Conservation (phyloP, 2,329 filamentous ascomycete species). For the Grosmannia huntii region DNA sequence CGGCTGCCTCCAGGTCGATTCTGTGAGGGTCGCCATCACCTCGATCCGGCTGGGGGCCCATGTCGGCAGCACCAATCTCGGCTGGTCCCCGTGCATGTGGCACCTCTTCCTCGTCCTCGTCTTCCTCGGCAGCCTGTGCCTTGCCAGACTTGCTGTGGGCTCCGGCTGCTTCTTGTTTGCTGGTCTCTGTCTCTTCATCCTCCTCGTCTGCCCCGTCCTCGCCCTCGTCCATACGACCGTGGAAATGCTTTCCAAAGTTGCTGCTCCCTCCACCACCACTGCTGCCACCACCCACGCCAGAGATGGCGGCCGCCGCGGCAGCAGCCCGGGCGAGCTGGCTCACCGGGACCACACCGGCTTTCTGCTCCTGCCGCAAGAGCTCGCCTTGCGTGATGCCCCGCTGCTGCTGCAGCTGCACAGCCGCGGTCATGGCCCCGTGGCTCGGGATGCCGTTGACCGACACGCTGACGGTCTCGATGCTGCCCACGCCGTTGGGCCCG, state of each 20-base stretch:
- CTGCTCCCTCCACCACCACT: conserved; percentile 8
- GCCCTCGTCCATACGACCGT: conserved; percentile 1
- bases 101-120: conserved; percentile 38
- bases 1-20: conserved; percentile 49
- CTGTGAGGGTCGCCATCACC: conserved; percentile 24
- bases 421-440: conserved; percentile 24
- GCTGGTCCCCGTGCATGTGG: conserved; percentile 79
- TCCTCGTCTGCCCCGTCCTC: conserved; percentile 6
- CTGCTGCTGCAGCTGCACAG: conserved; percentile 12
- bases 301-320: conserved; percentile 18
- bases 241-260: background rate
- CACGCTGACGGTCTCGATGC: conserved; percentile 70
- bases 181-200: background rate
- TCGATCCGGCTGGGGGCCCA: conserved; percentile 52
- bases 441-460: conserved; percentile 57
- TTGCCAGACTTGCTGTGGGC: conserved; percentile 6
- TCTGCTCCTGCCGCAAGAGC: conserved; percentile 73
- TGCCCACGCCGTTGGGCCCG: conserved; percentile 64
- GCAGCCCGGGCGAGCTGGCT: conserved; percentile 40
- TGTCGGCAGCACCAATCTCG: conserved; percentile 74
- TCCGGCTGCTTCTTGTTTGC: conserved; percentile 14
- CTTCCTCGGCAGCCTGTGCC: conserved; percentile 14
- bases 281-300: conserved; percentile 6
- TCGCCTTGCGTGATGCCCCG: conserved; percentile 70
- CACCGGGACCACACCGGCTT: conserved; percentile 63